Percentiles rank a stretch among this genome's conserved stretches.
phyloP scores from a whole-genome alignment of 257 asterid species.

The Eustoma russellianum region DNA sequence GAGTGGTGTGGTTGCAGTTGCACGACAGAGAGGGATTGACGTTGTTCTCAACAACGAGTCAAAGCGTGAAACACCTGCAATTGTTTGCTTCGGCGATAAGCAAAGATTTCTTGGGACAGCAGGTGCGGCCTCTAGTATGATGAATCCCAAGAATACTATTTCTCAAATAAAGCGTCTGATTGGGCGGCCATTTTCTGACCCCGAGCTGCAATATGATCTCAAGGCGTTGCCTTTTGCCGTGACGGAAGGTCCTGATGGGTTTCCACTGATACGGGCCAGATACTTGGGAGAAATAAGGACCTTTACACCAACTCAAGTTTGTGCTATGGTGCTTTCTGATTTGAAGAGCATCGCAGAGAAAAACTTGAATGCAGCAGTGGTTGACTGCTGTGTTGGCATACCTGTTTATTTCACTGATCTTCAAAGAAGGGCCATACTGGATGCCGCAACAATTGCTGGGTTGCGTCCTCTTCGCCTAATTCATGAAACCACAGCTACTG shows the following conservation, averaged over 20 bases:
- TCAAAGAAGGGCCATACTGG: constrained; percentile 86
- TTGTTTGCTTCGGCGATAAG: constrained; percentile 92
- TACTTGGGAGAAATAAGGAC: constrained; percentile 74
- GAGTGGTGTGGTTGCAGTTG: constrained; percentile 92
- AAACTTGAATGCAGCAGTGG: constrained; percentile 81
- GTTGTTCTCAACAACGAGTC: constrained; percentile 95
- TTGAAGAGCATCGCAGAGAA: constrained; percentile 78
- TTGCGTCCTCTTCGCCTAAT: constrained; percentile 82
- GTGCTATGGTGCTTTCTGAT: constrained; percentile 83
- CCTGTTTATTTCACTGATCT: constrained; percentile 92
- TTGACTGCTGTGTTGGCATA: constrained; percentile 90
- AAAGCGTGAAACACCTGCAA: constrained; percentile 80
- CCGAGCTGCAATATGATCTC: constrained; percentile 79
- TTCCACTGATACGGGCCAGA: constrained; percentile 64
- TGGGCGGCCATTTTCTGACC: constrained; percentile 80
- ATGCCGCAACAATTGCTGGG: constrained; percentile 95
- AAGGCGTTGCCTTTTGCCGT: constrained; percentile 62
- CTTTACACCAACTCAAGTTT: constrained; percentile 80
- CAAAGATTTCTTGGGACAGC: constrained; percentile 96
- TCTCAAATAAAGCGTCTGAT: constrained; percentile 83
- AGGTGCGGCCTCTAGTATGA: constrained; percentile 93
- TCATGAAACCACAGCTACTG: constrained; percentile 99
- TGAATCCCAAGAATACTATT: constrained; percentile 86
- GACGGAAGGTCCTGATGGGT: constrained; percentile 90
- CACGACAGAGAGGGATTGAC: constrained; percentile 93